These are phyloP conservation scores for Dactylis glomerata DNA, from an alignment of 176 grass and related monocot genomes.

Conservation along the genomic window DNA sequence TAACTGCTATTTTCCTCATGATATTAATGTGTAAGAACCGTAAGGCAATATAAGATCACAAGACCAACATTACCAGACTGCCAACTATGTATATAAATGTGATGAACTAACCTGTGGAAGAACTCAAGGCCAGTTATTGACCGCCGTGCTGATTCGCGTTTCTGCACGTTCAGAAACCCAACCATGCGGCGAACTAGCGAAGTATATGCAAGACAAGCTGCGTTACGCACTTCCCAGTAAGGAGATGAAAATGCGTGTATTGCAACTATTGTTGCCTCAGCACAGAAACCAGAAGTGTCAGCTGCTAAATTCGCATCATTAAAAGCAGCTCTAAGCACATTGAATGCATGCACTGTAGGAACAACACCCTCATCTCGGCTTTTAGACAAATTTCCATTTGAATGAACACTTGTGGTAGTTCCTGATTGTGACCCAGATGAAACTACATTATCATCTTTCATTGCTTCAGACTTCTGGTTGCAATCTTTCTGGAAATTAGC, in stretches of 20 bases:
- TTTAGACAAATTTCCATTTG: constrained; percentile 65
- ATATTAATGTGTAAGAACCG: constrained; percentile 18
- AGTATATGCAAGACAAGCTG: constrained; percentile 91
- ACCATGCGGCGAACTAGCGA: constrained; percentile 82
- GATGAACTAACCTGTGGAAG: constrained; percentile 82
- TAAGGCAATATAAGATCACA: neutral
- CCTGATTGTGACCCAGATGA: constrained; percentile 19
- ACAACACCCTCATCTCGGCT: constrained; percentile 80
- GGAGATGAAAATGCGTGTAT: constrained; percentile 88
- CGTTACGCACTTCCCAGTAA: constrained; percentile 97
- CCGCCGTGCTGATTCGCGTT: constrained; percentile 69
- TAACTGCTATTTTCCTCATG: neutral
- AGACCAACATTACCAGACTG: neutral
- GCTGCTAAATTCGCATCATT: constrained; percentile 86
- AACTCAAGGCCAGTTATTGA: constrained; percentile 93
- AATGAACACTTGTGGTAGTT: constrained; percentile 31
- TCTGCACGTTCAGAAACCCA: constrained; percentile 92
- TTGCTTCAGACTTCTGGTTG: constrained; percentile 31
- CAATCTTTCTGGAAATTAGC: constrained; percentile 42
- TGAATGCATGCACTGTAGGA: constrained; percentile 90
- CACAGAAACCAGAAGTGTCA: constrained; percentile 87
- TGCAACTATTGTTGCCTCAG: constrained; percentile 87
- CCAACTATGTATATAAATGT: constrained; percentile 17
- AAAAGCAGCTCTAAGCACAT: constrained; percentile 88
- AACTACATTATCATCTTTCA: constrained; percentile 23